Conservation (phyloP, 441 rosid species). For the Jatropha multifida region DNA sequence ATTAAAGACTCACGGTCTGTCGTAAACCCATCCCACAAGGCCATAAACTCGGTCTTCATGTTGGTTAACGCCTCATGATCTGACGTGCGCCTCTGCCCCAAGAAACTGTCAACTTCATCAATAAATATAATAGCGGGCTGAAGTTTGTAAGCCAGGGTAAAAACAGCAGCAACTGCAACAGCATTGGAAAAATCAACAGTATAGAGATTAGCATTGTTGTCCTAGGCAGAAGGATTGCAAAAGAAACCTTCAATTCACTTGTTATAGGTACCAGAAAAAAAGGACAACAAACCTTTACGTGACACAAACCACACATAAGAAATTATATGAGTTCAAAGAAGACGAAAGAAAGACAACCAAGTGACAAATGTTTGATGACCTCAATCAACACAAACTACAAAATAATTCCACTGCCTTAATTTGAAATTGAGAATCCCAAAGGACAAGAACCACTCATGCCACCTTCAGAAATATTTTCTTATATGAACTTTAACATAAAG, state of each 20-base stretch:
- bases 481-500: neutral
- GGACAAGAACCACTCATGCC: neutral
- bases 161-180: conserved; percentile 89
- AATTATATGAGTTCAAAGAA: neutral
- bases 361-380: neutral
- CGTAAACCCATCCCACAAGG: conserved; percentile 98
- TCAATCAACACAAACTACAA: neutral
- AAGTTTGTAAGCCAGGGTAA: conserved; percentile 92
- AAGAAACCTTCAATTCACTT: neutral
- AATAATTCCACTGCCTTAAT: neutral
- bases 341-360: neutral
- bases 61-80: conserved; percentile 94
- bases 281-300: neutral
- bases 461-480: neutral
- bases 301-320: neutral
- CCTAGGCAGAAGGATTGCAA: neutral
- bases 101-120: conserved; percentile 94
- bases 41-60: conserved; percentile 99
- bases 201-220: neutral
- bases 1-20: conserved; percentile 79
- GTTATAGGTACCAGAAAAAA: neutral
- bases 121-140: conserved; percentile 97
- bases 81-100: conserved; percentile 88
- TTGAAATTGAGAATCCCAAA: neutral
- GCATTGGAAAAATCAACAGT: conserved; percentile 6